Percentiles rank a stretch among this genome's conserved stretches.
These are phyloP conservation scores for Lichtheimia corymbifera DNA, from an alignment of 371 early-diverging fungal genomes.

Conservation along the genomic window DNA sequence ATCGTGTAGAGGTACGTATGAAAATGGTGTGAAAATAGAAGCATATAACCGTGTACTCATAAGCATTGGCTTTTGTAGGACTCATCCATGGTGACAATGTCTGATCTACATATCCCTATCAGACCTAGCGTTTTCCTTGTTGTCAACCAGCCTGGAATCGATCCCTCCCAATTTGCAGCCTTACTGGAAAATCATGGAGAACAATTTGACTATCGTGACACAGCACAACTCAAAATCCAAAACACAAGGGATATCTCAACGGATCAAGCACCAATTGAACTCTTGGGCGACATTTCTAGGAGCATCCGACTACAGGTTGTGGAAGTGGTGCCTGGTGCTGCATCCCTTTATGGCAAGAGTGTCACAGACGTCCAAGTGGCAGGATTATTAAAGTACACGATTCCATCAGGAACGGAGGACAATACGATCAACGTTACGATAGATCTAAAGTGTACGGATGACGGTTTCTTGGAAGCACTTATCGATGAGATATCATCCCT, in stretches of 20 bases:
- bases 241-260: constrained; percentile 17
- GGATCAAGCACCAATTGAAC: constrained; percentile 44
- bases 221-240: constrained; percentile 25
- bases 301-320: constrained; percentile 62
- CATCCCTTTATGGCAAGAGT: constrained; percentile 70
- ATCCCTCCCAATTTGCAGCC: constrained; percentile 56
- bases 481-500: constrained; percentile 12
- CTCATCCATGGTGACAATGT: background rate
- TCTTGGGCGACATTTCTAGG: constrained; percentile 50
- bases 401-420: constrained; percentile 26
- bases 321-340: constrained; percentile 71
- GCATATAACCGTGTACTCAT: constrained; percentile 6
- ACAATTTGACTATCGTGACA: constrained; percentile 50
- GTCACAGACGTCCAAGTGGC: constrained; percentile 69
- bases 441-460: constrained; percentile 71
- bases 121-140: constrained; percentile 55
- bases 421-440: constrained; percentile 50
- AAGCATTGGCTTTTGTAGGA: constrained; percentile 19
- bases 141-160: constrained; percentile 34
- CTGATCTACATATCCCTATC: constrained; percentile 36
- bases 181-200: constrained; percentile 55
- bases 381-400: constrained; percentile 66
- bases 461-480: constrained; percentile 56
- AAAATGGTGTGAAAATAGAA: background rate
- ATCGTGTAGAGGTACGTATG: constrained; percentile 40